Conservation (phyloP, 176 grass and related monocot species). For the Carex cristatella region DNA sequence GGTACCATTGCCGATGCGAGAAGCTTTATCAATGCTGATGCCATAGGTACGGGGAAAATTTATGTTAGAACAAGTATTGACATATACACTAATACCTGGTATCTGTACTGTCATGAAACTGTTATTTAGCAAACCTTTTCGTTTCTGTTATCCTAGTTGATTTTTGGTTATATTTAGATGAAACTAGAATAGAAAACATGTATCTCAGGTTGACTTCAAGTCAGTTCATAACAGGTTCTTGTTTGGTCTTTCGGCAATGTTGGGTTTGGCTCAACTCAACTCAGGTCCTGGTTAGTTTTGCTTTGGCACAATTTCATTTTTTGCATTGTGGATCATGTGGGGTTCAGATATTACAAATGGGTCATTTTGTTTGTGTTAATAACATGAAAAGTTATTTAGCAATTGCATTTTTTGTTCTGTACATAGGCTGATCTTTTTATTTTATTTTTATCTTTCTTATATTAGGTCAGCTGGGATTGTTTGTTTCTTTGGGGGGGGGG, state of each 20-base stretch:
- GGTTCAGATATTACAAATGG: neutral
- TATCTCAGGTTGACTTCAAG: neutral
- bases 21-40: conserved; percentile 23
- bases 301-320: neutral
- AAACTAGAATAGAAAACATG: neutral
- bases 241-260: neutral
- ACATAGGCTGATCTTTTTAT: neutral
- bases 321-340: neutral
- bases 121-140: neutral
- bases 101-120: neutral
- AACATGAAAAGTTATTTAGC: neutral
- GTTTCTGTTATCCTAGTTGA: neutral
- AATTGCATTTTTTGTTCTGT: neutral
- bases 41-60: neutral
- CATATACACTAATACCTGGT: neutral
- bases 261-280: neutral
- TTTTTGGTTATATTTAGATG: neutral
- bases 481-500: neutral
- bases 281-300: neutral
- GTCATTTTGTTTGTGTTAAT: neutral
- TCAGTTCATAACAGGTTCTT: neutral
- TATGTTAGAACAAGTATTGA: neutral
- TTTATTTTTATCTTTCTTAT: neutral
- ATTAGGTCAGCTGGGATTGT: neutral
- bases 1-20: conserved; percentile 17